Percentiles rank a stretch among this genome's conserved stretches.
These are phyloP conservation scores for Amanita subjunquillea DNA, from an alignment of 768 basidiomycete genomes.

Conservation along the genomic window DNA sequence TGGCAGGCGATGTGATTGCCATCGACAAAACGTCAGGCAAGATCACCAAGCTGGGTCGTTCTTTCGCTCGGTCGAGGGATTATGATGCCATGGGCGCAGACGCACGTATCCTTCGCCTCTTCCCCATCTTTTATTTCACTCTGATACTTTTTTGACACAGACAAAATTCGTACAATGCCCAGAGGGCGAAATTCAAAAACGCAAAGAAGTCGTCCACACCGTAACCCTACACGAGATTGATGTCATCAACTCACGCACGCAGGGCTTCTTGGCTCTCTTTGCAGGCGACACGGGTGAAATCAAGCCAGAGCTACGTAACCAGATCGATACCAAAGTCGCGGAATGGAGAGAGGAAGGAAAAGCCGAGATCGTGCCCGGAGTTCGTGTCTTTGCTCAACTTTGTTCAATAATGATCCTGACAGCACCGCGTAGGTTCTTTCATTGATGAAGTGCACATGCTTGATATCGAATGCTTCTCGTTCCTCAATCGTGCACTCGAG, in stretches of 20 bases:
- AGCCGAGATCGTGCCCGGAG: slow-evolving; percentile 94
- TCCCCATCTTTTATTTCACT: slow-evolving; percentile 1
- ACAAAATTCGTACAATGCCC: slow-evolving; percentile 98
- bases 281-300: slow-evolving; percentile 98
- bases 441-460: slow-evolving; percentile 99
- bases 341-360: slow-evolving; percentile 99
- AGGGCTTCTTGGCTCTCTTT: slow-evolving; percentile 94
- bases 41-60: slow-evolving; percentile 91
- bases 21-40: slow-evolving; percentile 98
- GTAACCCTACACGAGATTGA: slow-evolving; percentile 98
- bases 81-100: slow-evolving; percentile 99
- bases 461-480: slow-evolving; percentile 98
- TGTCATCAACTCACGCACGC: slow-evolving; percentile 96
- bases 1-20: slow-evolving; percentile 88
- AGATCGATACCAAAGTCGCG: slow-evolving; percentile 93
- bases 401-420: neutral
- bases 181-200: slow-evolving; percentile 95
- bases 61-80: slow-evolving; percentile 93
- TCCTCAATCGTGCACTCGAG: slow-evolving; percentile 93
- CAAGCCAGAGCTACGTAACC: slow-evolving; percentile 90
- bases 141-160: slow-evolving; percentile 26
- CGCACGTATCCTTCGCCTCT: slow-evolving; percentile 36
- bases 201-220: slow-evolving; percentile 95
- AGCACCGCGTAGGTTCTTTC: slow-evolving; percentile 6
- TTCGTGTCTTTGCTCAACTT: slow-evolving; percentile 27